phyloP scores from a whole-genome alignment of 345 rosid species.

The Melaleuca quinquenervia region DNA sequence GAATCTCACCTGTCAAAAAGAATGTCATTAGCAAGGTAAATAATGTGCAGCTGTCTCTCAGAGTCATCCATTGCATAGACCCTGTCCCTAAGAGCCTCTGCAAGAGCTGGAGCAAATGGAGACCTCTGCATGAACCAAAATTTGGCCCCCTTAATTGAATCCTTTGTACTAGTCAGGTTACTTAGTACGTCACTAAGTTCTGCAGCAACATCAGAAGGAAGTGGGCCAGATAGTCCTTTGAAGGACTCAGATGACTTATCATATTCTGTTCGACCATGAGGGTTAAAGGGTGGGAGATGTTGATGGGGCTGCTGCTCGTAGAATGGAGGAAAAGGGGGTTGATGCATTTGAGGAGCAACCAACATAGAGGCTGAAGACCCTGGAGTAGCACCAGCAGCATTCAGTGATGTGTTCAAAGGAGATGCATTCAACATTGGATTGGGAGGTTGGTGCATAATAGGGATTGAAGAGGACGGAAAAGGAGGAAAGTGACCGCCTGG shows the following conservation, averaged over 20 bases:
- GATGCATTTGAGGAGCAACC: conserved; percentile 64
- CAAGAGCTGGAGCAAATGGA: conserved; percentile 89
- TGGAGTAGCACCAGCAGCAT: conserved; percentile 11
- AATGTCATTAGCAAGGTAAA: conserved; percentile 93
- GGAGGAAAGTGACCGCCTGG: conserved; percentile 56
- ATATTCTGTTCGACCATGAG: conserved; percentile 63
- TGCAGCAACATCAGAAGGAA: conserved; percentile 77
- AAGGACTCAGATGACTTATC: conserved; percentile 56
- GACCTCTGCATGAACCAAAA: conserved; percentile 98
- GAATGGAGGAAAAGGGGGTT: conserved; percentile 63
- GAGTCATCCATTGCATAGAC: conserved; percentile 74
- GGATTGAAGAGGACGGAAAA: conserved; percentile 23
- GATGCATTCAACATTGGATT: conserved; percentile 58
- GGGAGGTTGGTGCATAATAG: conserved; percentile 57
- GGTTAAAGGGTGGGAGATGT: conserved; percentile 47
- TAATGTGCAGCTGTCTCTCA: conserved; percentile 86
- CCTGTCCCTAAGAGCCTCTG: conserved; percentile 86
- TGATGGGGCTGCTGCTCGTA: conserved; percentile 75
- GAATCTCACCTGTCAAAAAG: conserved; percentile 79
- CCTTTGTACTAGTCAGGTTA: conserved; percentile 91
- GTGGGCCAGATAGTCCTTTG: conserved; percentile 74
- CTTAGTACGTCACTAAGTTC: conserved; percentile 67
- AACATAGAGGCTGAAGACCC: conserved; percentile 37
- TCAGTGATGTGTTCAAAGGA: conserved; percentile 16
- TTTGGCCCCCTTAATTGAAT: conserved; percentile 95